Base-by-base conservation (phyloP, 371 early-diverging fungal genomes). In the Dichotomocladium elegans region DNA sequence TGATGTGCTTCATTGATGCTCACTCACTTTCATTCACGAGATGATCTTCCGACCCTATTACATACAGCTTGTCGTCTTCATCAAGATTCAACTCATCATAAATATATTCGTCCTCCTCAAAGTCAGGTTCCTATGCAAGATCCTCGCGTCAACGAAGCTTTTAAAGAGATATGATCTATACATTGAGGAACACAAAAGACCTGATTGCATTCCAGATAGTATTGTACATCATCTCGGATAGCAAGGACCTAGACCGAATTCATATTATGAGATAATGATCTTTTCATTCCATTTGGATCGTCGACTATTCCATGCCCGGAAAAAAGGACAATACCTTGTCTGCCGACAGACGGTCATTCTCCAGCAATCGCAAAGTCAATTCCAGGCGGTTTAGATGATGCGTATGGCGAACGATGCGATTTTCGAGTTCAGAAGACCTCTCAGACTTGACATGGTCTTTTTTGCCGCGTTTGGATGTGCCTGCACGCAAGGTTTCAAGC, bases 81-180 rank as follows among this genome's bases (percentile, higher is more conserved):
- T 91, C 92, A 46, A 97, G 75, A 62, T 91, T 85, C 58, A 97
- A 67, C 22, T 93, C 93, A 53, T 96, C 94, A 70, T 97, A 97
- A 22, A 97, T 82, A 44, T 72, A 82, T 56, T 94, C 95, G 58
- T 95, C 89, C 57, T 96, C 96, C 33, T 82, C 86, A 70, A 92
- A 95, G 56, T 92, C 92, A 21, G 87, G 87, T 14, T 94, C 92
- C 69, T 79, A 49, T 10, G 15, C 15, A 47, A n/a, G n/a, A 37
- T 37, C 37, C 37, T 19, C 34, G 1, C n/a, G n/a, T n/a, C n/a
- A n/a, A n/a, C n/a, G n/a, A n/a, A n/a, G n/a, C n/a, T n/a, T n/a
- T n/a, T n/a, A n/a, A n/a, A n/a, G n/a, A n/a, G n/a, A n/a, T n/a
- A n/a, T n/a, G n/a, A n/a, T n/a, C n/a, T n/a, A n/a, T n/a, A n/a